Base-by-base conservation (phyloP, 2,329 filamentous ascomycete species). In the Pseudogymnoascus sp. region DNA sequence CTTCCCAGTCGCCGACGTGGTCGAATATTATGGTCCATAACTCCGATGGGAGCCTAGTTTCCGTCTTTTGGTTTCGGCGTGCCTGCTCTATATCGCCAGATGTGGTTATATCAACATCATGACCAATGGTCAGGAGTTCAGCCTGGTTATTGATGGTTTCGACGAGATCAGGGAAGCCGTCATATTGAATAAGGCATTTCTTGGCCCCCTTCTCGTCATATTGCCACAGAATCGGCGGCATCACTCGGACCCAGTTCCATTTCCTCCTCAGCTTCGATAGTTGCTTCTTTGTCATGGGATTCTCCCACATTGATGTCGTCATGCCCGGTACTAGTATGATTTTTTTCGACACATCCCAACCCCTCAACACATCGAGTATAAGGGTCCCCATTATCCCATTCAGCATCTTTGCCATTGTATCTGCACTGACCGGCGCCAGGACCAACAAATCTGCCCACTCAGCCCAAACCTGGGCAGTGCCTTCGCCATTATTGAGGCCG, bases 21-120 rank as follows among this genome's bases (percentile, higher is more conserved):
- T 96, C 90, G 46, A 97, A 85, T 59, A 98, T 89, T 63, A 93
- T 89, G 33, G 89, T 89, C 91, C 93, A 96, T 40, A 97, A 83
- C 75, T 98, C 93, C 0, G 89, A 86, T 0, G 93, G 93, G 1
- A 98, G 78, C 43, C 78, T 78, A 53, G 71, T 65, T 65, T 72
- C 66, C 24, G 74, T 75, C 65, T 74, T 76, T 59, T 73, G 71
- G 31, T 76, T 76, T 43, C 76, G 72, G 65, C 77, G 74, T 53
- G 79, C 78, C 28, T 81, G 76, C 28, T 82, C 78, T 41, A 68
- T 70, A 11, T 71, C 69, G 33, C 67, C 70, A 41, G 68, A 46
- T 71, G 75, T 59, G 68, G 76, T 59, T 71, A 74, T 66, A 64
- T 78, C 74, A 63, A 90, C 82, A 69, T 90, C 88, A 67, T 88